phyloP scores from a whole-genome alignment of 495 filamentous ascomycete genomes.

The Penicillium paxilli region DNA sequence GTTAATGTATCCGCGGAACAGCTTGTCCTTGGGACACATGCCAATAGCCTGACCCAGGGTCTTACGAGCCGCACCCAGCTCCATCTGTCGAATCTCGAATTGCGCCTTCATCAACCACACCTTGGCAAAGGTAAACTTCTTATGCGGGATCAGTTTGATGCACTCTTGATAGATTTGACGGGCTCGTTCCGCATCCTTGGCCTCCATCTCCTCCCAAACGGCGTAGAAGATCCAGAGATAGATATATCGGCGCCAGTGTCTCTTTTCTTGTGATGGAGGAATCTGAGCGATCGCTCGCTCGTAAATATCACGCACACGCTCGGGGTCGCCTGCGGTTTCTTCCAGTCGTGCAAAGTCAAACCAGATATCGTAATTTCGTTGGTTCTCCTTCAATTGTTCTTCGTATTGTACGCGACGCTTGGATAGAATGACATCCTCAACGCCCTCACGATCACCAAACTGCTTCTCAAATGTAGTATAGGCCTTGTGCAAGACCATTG shows the following conservation, averaged over 20 bases:
- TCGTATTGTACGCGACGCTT: slow-evolving; percentile 94
- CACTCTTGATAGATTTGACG: slow-evolving; percentile 90
- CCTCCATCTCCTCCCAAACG: slow-evolving; percentile 86
- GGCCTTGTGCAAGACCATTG: slow-evolving; percentile 79
- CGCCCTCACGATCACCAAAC: slow-evolving; percentile 88
- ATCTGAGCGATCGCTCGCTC: slow-evolving; percentile 96
- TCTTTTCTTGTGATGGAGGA: slow-evolving; percentile 93
- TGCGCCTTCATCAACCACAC: slow-evolving; percentile 92
- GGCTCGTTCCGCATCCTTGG: slow-evolving; percentile 75
- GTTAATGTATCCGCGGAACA: slow-evolving; percentile 92
- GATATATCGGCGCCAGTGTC: slow-evolving; percentile 96
- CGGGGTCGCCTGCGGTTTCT: slow-evolving; percentile 75
- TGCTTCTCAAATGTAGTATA: slow-evolving; percentile 99
- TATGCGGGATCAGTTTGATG: slow-evolving; percentile 86
- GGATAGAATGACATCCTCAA: slow-evolving; percentile 93
- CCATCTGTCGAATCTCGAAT: slow-evolving; percentile 86
- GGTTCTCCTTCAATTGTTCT: slow-evolving; percentile 87
- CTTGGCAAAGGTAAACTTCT: slow-evolving; percentile 97
- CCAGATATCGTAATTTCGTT: slow-evolving; percentile 94
- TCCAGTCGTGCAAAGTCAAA: slow-evolving; percentile 93
- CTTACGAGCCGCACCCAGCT: slow-evolving; percentile 79
- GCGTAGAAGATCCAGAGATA: slow-evolving; percentile 99
- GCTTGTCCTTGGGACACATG: slow-evolving; percentile 91
- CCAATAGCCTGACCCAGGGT: slow-evolving; percentile 87
- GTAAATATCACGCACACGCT: slow-evolving; percentile 87